A percentile compares a stretch with the other conserved stretches of the same genome.
These are phyloP conservation scores for Aspergillus arachidicola DNA, from an alignment of 2,329 filamentous ascomycete species.

Conservation along the genomic window DNA sequence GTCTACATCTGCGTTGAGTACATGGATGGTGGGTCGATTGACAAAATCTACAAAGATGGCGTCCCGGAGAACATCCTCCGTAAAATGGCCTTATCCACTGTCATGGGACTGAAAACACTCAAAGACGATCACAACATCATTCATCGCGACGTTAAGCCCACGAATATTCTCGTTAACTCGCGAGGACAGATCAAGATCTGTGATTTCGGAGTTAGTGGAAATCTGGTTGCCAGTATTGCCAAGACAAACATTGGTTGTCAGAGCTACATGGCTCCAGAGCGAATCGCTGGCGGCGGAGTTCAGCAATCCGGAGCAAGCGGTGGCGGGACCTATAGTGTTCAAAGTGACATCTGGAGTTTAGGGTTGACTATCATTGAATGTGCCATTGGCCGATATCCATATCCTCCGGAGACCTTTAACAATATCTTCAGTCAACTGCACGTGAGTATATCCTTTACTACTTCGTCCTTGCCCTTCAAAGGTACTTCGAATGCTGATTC, in stretches of 20 bases:
- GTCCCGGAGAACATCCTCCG: conserved; percentile 84
- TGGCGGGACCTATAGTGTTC: conserved; percentile 91
- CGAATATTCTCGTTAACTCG: conserved; percentile 94
- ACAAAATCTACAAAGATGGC: conserved; percentile 90
- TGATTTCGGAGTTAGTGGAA: conserved; percentile 96
- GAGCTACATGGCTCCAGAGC: conserved; percentile 97
- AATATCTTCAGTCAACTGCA: conserved; percentile 98
- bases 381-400: conserved; percentile 90
- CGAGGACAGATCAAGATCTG: conserved; percentile 95
- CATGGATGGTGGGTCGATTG: conserved; percentile 97
- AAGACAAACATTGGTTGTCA: conserved; percentile 99
- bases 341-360: conserved; percentile 97
- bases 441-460: conserved; percentile 61
- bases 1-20: conserved; percentile 99
- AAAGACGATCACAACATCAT: conserved; percentile 99
- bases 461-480: neutral
- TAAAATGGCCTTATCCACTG: conserved; percentile 87
- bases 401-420: conserved; percentile 94
- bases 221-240: conserved; percentile 93
- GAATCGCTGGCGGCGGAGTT: conserved; percentile 85
- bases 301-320: conserved; percentile 69
- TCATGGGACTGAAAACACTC: conserved; percentile 86
- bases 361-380: conserved; percentile 95
- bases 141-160: conserved; percentile 96
- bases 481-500: conserved; percentile 1